phyloP scores from a whole-genome alignment of 208 protist genomes.

The Trypanosoma cruzi region DNA sequence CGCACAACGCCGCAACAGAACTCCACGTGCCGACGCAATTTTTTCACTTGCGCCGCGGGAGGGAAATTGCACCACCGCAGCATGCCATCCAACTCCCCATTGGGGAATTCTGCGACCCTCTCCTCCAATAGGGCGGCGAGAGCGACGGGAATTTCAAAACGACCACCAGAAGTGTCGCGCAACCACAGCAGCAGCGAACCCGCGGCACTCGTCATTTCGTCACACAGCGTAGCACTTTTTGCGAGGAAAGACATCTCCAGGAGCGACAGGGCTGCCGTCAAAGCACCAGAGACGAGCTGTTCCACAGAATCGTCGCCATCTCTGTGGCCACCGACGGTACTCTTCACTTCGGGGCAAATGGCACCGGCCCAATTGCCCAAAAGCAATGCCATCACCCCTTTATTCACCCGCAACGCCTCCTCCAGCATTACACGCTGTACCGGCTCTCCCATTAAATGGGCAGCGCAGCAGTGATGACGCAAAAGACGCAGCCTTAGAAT shows the following conservation, averaged over 20 bases:
- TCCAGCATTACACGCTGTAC: not conserved
- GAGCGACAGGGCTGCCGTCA: conserved; percentile 21
- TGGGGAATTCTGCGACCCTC: not conserved
- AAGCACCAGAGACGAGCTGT: conserved; percentile 8
- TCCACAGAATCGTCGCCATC: not conserved
- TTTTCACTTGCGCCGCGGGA: not conserved
- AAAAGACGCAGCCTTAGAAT: conserved; percentile 15
- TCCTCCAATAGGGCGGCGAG: conserved; percentile 9
- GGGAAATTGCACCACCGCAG: not conserved
- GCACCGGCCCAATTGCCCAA: not conserved
- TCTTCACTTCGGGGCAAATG: not conserved
- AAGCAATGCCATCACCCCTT: conserved; percentile 7
- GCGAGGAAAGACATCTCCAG: conserved; percentile 28
- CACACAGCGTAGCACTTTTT: not conserved
- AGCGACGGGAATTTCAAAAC: conserved; percentile 7
- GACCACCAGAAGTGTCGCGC: conserved; percentile 1
- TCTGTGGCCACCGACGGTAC: not conserved
- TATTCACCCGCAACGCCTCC: not conserved
- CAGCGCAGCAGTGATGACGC: conserved; percentile 24
- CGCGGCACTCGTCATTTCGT: conserved; percentile 9
- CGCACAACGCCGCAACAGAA: conserved; percentile 24
- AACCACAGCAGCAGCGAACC: conserved; percentile 16
- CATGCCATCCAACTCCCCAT: not conserved
- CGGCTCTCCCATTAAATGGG: conserved; percentile 15
- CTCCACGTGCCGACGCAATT: not conserved